These are phyloP conservation scores for Boletus rubescentipes DNA, from an alignment of 768 basidiomycete species.

Conservation along the genomic window DNA sequence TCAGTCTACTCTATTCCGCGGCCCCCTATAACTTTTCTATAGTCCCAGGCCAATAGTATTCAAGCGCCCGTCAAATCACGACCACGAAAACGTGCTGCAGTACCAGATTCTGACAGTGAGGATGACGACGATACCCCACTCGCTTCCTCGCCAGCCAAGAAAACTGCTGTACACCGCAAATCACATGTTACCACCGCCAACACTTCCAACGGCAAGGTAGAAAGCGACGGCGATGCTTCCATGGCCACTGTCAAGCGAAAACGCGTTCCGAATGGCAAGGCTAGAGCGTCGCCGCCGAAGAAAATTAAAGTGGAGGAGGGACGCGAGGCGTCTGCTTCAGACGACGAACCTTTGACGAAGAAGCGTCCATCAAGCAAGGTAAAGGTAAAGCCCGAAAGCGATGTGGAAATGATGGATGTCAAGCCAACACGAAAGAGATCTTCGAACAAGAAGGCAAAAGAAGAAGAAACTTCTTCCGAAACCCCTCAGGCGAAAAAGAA, in stretches of 20 bases:
- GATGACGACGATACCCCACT: slow-evolving; percentile 69
- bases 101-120: slow-evolving; percentile 56
- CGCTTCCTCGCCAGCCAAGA: slow-evolving; percentile 70
- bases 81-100: slow-evolving; percentile 54
- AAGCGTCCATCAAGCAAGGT: slow-evolving; percentile 33
- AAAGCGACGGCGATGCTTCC: slow-evolving; percentile 44
- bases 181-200: slow-evolving; percentile 34
- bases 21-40: slow-evolving; percentile 27
- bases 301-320: slow-evolving; percentile 57
- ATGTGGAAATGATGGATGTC: slow-evolving; percentile 43
- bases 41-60: slow-evolving; percentile 57
- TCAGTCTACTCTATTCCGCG: not conserved
- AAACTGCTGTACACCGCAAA: slow-evolving; percentile 40
- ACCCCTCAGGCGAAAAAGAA: slow-evolving; percentile 51
- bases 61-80: slow-evolving; percentile 36
- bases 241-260: slow-evolving; percentile 45
- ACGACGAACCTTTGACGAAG: slow-evolving; percentile 36
- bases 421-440: slow-evolving; percentile 46
- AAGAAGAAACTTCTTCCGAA: slow-evolving; percentile 43
- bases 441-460: slow-evolving; percentile 53
- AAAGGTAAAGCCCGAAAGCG: slow-evolving; percentile 48
- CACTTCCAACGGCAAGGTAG: slow-evolving; percentile 40
- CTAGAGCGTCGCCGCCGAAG: slow-evolving; percentile 62
- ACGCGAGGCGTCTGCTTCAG: slow-evolving; percentile 24
- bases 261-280: slow-evolving; percentile 44